Base-by-base conservation (phyloP, 2,329 filamentous ascomycete genomes). In the Colletotrichum godetiae region DNA sequence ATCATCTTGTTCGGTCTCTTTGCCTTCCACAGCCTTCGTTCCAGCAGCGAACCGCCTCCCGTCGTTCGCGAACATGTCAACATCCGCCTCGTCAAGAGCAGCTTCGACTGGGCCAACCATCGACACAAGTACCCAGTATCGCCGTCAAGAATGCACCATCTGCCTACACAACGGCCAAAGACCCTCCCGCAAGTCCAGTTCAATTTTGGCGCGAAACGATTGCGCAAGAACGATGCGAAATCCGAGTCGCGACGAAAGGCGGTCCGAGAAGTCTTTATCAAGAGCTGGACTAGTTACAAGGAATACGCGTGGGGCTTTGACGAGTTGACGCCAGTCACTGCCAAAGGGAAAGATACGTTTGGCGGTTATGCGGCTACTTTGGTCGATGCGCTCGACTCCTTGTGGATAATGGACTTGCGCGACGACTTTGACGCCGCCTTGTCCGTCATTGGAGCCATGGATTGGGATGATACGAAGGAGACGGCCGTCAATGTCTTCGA, bases 401-500 rank as follows among this genome's bases (percentile, higher is more conserved):
- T 89, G 7, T 89, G 87, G 86, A 88, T 89, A 53, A 88, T 89
- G 87, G 87, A 83, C 4, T 68, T 89, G 78, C 85, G 84, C 74
- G 79, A 76, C 2, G 87, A 89, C 22, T 89, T 89, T 74, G 82
- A 85, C 59, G 86, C 86, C 19, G 72, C 72, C 15, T 82, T 86
- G 4, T 78, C 84, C 56, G 83, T 80, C 62, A 85, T 84, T 46
- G 79, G 78, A 33, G 67, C 52, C 81, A 86, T 92, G 60, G 86
- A 91, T 77, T 92, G 89, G 81, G 87, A 85, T 0, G 83, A 83
- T 1, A 88, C 86, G 1, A 76, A 74, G 1, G 79, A 80, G 2
- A 79, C 81, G 3, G 84, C 86, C 12, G 53, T 74, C 62, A 93
- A 92, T 74, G 84, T 93, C 0, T 94, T 94, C 74, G 92, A 94